phyloP scores from a whole-genome alignment of 179 eudicot species.

The Corrigiola litoralis region DNA sequence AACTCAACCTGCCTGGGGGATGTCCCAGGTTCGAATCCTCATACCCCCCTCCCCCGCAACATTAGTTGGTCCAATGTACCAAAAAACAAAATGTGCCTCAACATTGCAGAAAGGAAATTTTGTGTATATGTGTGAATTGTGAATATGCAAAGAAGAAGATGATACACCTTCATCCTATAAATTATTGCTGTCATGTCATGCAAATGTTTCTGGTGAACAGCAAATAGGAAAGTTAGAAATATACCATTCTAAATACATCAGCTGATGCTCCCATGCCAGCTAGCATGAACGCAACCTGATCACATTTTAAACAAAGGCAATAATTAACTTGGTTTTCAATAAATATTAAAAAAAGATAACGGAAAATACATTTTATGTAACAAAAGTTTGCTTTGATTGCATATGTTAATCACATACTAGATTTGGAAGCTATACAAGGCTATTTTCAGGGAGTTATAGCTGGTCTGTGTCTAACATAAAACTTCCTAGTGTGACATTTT shows the following conservation, averaged over 20 bases:
- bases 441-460: not conserved
- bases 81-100: no score
- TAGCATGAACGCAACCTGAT: slow-evolving; percentile 87
- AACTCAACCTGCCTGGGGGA: no score
- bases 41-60: no score
- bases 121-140: no score
- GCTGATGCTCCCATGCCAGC: slow-evolving; percentile 87
- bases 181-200: not conserved
- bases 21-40: no score
- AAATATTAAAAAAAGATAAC: no score
- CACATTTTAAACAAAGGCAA: slow-evolving; percentile 10
- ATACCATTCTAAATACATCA: slow-evolving; percentile 93
- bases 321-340: not conserved
- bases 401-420: no score
- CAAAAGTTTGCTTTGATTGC: no score
- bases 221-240: not conserved
- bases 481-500: not conserved
- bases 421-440: not conserved
- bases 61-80: no score
- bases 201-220: not conserved
- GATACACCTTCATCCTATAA: no score
- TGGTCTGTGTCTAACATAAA: not conserved
- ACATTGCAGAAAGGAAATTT: not conserved
- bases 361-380: no score
- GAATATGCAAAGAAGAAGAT: no score